Percentiles rank a stretch among this genome's conserved stretches.
phyloP scores from a whole-genome alignment of 164 flowering plant species.

The Magnolia changhungtana region DNA sequence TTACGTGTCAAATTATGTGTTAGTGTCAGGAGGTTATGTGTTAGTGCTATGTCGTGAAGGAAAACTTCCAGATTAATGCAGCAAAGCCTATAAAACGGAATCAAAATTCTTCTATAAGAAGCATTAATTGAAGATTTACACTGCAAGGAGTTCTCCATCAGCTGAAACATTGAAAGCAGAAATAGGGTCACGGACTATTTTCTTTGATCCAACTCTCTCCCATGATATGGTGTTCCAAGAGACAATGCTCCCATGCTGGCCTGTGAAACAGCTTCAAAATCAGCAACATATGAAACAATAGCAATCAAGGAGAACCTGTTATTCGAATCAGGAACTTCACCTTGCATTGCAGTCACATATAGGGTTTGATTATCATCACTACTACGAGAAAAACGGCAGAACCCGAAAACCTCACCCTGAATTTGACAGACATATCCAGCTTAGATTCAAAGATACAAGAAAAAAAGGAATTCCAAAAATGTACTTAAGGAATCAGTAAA shows the following conservation, averaged over 20 bases:
- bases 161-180: constrained; percentile 75
- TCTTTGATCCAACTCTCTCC: constrained; percentile 60
- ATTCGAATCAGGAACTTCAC: constrained; percentile 28
- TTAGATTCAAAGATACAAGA: not conserved
- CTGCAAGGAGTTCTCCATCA: constrained; percentile 75
- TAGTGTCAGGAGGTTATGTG: too few relatives aligned
- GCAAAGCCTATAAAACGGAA: not conserved
- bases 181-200: constrained; percentile 51
- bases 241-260: constrained; percentile 57
- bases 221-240: constrained; percentile 73
- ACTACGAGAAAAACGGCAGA: constrained; percentile 69
- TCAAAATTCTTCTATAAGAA: not conserved
- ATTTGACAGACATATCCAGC: constrained; percentile 1
- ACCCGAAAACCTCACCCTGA: constrained; percentile 78
- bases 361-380: constrained; percentile 42
- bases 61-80: too few relatives aligned
- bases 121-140: constrained; percentile 39
- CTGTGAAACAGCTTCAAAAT: constrained; percentile 29
- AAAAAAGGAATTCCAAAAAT: too few relatives aligned
- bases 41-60: too few relatives aligned
- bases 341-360: constrained; percentile 59
- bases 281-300: constrained; percentile 11
- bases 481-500: too few relatives aligned
- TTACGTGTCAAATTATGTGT: too few relatives aligned
- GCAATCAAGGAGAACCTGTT: not conserved